Evolutionary conservation across 352 stramenopile species (phyloP).

Genomic region (Plasmopara halstedii): DNA sequence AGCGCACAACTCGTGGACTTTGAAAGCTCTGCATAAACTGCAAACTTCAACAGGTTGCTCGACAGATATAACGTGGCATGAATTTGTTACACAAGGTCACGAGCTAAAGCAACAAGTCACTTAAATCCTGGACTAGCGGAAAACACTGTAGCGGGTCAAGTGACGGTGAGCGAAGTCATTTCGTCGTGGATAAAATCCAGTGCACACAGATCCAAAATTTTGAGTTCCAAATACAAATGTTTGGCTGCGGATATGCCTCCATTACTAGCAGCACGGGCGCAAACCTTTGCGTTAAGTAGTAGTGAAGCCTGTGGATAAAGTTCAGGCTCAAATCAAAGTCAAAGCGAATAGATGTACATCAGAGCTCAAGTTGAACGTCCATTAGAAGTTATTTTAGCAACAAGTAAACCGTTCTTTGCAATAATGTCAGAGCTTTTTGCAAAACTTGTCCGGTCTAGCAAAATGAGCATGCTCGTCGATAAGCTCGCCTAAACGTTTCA

Average conservation of each 20-base stretch:
- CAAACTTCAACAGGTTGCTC: constrained; percentile 24
- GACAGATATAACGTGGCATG: constrained; percentile 36
- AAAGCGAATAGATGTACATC: too few species aligned
- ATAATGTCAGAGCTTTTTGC: constrained; percentile 29
- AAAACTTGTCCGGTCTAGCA: constrained; percentile 40
- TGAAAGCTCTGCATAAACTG: constrained; percentile 35
- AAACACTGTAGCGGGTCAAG: constrained; percentile 48
- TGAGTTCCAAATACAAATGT: constrained; percentile 23
- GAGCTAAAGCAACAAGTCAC: constrained; percentile 30
- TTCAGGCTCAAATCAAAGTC: too few species aligned
- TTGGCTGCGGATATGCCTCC: constrained; percentile 27
- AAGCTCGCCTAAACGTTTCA: constrained; percentile 45
- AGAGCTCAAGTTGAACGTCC: too few species aligned
- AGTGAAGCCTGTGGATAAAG: constrained; percentile 16
- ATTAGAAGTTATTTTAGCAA: too few species aligned
- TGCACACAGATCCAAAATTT: constrained; percentile 35
- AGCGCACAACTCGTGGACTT: constrained; percentile 28
- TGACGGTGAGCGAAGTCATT: constrained; percentile 30
- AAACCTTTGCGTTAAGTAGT: constrained; percentile 29
- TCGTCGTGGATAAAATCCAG: constrained; percentile 46
- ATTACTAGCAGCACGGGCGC: constrained; percentile 36
- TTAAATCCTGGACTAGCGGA: constrained; percentile 30
- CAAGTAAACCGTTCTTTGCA: too few species aligned
- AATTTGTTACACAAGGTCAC: constrained; percentile 43
- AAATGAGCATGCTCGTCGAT: constrained; percentile 51